Percentiles rank a stretch among this genome's conserved stretches.
phyloP scores from a whole-genome alignment of 179 eudicot species.

The Spinacia oleracea region DNA sequence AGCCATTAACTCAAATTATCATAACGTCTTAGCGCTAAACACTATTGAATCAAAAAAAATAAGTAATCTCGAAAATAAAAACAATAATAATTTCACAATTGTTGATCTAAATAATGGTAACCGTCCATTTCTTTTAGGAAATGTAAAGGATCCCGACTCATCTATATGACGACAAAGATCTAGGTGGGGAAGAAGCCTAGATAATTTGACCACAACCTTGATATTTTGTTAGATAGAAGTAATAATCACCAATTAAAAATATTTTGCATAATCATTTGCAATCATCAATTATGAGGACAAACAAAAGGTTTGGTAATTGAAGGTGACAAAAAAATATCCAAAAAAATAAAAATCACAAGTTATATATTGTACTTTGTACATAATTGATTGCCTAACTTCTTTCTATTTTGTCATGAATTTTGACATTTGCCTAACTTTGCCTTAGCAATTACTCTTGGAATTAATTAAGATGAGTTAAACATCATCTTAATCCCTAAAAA shows the following conservation, averaged over 20 bases:
- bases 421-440: constrained; percentile 31
- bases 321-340: constrained; percentile 3
- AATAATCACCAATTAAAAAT: neutral
- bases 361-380: neutral
- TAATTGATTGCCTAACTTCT: constrained; percentile 16
- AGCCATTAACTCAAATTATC: no score
- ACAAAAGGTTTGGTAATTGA: constrained; percentile 23
- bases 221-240: neutral
- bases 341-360: neutral
- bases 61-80: no score
- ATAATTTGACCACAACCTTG: no score
- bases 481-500: constrained; percentile 25
- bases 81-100: no score
- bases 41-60: no score
- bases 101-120: no score
- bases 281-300: neutral
- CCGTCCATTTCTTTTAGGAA: no score
- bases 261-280: neutral
- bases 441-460: neutral
- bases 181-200: no score
- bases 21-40: no score
- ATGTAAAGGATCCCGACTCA: no score
- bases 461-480: constrained; percentile 24
- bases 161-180: no score
- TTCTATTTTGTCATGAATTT: neutral